Percentiles rank a stretch among this genome's conserved stretches.
Evolutionary conservation across 2,329 filamentous ascomycete species (phyloP).

Genomic region (Geosmithia flava): DNA sequence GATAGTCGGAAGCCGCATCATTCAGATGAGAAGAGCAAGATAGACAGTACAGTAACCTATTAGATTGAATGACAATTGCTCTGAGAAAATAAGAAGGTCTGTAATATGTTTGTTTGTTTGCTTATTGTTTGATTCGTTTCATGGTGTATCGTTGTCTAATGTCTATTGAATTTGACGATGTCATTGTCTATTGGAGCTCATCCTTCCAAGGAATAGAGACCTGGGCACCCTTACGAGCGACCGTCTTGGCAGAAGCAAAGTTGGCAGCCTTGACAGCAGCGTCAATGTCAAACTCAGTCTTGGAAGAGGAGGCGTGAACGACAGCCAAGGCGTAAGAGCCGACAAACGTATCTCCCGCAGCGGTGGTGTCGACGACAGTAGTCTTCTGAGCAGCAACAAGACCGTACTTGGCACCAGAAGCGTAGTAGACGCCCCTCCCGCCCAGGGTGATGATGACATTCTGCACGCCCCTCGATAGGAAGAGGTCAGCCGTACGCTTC

Average conservation of each 20-base stretch:
- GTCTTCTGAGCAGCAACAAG: conserved; percentile 56
- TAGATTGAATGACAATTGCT: too few species aligned
- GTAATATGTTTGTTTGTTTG: not conserved
- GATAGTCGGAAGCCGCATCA: not conserved
- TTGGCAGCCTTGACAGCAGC: conserved; percentile 44
- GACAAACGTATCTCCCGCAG: conserved; percentile 88
- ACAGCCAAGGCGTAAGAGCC: conserved; percentile 72
- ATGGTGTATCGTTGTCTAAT: conserved; percentile 6
- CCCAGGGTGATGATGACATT: conserved; percentile 81
- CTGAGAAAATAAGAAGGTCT: too few species aligned
- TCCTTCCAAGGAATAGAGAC: conserved; percentile 31
- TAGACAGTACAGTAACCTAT: too few species aligned
- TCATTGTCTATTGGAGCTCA: conserved; percentile 18
- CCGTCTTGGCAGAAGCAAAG: conserved; percentile 26
- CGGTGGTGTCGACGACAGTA: conserved; percentile 80
- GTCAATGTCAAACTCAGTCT: conserved; percentile 36
- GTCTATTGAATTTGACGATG: not conserved
- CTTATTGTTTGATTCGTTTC: not conserved
- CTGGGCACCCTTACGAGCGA: conserved; percentile 28
- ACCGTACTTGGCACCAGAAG: conserved; percentile 18
- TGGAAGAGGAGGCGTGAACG: conserved; percentile 29
- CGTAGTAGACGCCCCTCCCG: conserved; percentile 62
- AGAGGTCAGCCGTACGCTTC: conserved; percentile 38
- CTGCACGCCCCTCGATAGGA: conserved; percentile 56
- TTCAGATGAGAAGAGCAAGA: too few species aligned